Evolutionary conservation across 768 basidiomycete species (phyloP), one percentile per base, ranked within the genome.

Genomic region (Xerocomellus dryophilus): DNA sequence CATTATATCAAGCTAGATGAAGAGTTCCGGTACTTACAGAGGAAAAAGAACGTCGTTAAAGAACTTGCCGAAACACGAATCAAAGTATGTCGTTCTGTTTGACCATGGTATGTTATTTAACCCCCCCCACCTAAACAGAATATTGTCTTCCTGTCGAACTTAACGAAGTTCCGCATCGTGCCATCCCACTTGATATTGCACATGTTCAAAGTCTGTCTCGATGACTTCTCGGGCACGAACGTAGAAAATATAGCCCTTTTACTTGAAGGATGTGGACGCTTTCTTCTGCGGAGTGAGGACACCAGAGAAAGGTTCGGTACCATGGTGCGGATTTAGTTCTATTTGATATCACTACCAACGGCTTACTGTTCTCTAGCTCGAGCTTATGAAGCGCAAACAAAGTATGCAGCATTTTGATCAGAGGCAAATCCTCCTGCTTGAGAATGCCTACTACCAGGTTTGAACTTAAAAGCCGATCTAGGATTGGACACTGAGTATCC

Each of bases 381-480:
- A 98, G 63, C 75, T 97, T 27, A 93, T 98, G 91, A 82, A 88
- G 54, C 83, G 96, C 41, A 98, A 98, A 74, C 94, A 97, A 78
- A 87, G 79, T 50, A 81, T 93, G 76, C 86, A 93, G 59, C 93
- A 98, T 66, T 83, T 99, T 32, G 97, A 98, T 70, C 88, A 92
- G 65, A 78, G 94, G 17, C 93, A 98, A 65, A 74, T 86, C 7
- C 79, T 98, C 15, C 74, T 98, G 57, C 80, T 99, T 29, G 97
- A 98, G 71, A 99, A 99, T 68, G 97, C 97, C 0, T 99, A 97
- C 69, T 98, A 98, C 69, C 94, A 94, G 81, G 93, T 93, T 57
- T 45, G 58, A 41, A 50, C 17, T 41, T 23, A 7, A 29, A 10
- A 10, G 46, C 20, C 23, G 32, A 36, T 41, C 21, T 44, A 51